Evolutionary conservation across 2,329 filamentous ascomycete species (phyloP), one percentile per base, ranked within the genome.

Genomic region (Didymella sp.): DNA sequence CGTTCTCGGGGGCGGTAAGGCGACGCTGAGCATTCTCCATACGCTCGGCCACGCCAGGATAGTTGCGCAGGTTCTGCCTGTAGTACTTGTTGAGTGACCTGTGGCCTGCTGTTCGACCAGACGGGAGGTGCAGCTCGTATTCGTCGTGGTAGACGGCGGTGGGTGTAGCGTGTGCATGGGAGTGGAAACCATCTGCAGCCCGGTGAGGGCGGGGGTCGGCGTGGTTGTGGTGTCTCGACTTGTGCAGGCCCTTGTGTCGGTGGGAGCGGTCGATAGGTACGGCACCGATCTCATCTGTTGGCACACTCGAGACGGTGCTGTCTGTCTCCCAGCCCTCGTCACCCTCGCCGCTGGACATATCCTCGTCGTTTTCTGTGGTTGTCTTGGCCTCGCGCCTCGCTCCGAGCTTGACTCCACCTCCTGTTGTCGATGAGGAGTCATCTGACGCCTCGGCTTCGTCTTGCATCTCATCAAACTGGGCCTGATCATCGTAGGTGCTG

Each of bases 251-350:
- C 70, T 90, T 87, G 73, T 89, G 91, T 62, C 90, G 87, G 67
- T 89, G 85, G 45, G 85, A 82, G 63, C 87, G 85, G 62, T 94
- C 90, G 28, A 91, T 88, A 2, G 90, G 90, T 7, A 96, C 87
- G 8, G 89, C 87, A 5, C 87, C 89, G 38, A 96, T 86, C 66
- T 96, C 92, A 51, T 90, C 90, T 0, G 92, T 95, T 63, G 93
- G 91, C 31, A 96, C 83, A 11, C 92, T 96, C 1, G 93, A 96
- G 0, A 81, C 70, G n/a, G 90, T 92, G 63, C 89, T 92, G 74
- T 98, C 95, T 0, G 93, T 97, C 78, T 99, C 95, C 94, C 95
- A 98, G 41, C 91, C 92, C 40, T 94, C 92, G 6, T 88, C 84
- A n/a, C 84, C 85, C 28, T 84, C 85, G 53, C 86, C 65, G 37